A percentile compares a stretch with the other conserved stretches of the same genome.
phyloP scores from a whole-genome alignment of 176 grass and related monocot genomes.

The Melocanna baccifera region DNA sequence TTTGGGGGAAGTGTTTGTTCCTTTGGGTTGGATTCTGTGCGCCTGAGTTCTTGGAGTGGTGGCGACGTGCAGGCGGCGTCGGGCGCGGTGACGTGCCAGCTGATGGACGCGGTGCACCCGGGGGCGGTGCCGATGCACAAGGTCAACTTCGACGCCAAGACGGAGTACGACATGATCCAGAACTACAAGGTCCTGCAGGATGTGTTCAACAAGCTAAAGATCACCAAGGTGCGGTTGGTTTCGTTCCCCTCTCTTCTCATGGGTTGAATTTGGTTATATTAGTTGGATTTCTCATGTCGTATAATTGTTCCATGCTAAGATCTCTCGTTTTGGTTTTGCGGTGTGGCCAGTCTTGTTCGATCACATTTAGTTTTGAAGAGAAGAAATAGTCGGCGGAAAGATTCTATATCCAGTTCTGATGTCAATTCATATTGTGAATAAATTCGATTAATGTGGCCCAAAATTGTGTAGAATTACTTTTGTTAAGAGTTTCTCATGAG shows the following conservation, averaged over 20 bases:
- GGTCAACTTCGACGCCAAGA: conserved; percentile 97
- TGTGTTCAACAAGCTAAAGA: conserved; percentile 93
- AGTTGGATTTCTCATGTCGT: neutral
- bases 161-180: conserved; percentile 97
- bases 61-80: conserved; percentile 56
- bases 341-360: neutral
- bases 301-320: neutral
- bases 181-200: conserved; percentile 99
- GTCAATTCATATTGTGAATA: neutral
- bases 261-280: neutral
- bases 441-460: neutral
- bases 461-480: neutral
- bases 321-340: neutral
- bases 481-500: neutral
- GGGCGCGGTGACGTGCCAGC: conserved; percentile 85
- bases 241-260: neutral
- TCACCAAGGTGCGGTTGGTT: conserved; percentile 70
- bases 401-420: neutral
- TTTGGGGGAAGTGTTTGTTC: too few species aligned
- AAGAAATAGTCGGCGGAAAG: neutral
- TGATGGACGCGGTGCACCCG: conserved; percentile 87
- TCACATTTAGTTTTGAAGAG: neutral
- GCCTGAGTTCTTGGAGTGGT: neutral
- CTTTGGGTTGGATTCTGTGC: neutral
- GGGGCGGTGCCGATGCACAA: conserved; percentile 93